phyloP scores from a whole-genome alignment of 2,329 filamentous ascomycete genomes.

The Alternaria conjuncta region DNA sequence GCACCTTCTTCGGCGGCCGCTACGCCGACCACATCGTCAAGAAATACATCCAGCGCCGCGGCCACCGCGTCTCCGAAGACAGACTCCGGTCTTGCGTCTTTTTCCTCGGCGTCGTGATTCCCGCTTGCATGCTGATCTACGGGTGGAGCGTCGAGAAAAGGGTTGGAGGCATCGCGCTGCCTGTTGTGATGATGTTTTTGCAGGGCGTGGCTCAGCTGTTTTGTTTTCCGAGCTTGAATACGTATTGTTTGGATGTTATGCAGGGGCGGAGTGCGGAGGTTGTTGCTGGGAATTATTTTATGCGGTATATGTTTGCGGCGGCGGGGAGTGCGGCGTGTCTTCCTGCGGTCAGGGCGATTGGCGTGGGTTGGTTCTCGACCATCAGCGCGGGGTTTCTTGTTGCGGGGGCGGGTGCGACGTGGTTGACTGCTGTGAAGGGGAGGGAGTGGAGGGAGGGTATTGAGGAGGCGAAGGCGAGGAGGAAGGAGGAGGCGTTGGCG shows the following conservation, averaged over 20 bases:
- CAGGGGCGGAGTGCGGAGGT: conserved; percentile 73
- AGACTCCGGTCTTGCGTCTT: conserved; percentile 62
- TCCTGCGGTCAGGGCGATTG: conserved; percentile 75
- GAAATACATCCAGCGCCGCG: conserved; percentile 67
- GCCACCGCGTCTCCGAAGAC: conserved; percentile 71
- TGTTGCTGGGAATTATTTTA: conserved; percentile 79
- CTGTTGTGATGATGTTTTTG: conserved; percentile 75
- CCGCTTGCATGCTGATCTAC: conserved; percentile 70
- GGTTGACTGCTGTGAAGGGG: conserved; percentile 59
- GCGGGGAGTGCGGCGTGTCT: conserved; percentile 71
- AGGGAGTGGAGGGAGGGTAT: conserved; percentile 60
- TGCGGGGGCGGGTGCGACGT: conserved; percentile 53
- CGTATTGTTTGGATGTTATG: conserved; percentile 85
- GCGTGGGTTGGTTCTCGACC: conserved; percentile 82
- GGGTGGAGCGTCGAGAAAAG: conserved; percentile 67
- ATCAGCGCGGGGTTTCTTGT: conserved; percentile 67
- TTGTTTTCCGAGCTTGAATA: conserved; percentile 77
- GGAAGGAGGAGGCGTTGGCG: conserved; percentile 29
- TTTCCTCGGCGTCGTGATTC: conserved; percentile 65
- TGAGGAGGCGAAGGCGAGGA: conserved; percentile 56
- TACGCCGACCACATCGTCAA: conserved; percentile 73
- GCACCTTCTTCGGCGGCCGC: conserved; percentile 74
- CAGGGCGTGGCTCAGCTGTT: conserved; percentile 78
- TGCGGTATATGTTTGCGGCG: conserved; percentile 77
- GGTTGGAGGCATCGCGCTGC: conserved; percentile 64